Conservation (phyloP, 2,329 filamentous ascomycete species). For the Exophiala lecanii-corni region DNA sequence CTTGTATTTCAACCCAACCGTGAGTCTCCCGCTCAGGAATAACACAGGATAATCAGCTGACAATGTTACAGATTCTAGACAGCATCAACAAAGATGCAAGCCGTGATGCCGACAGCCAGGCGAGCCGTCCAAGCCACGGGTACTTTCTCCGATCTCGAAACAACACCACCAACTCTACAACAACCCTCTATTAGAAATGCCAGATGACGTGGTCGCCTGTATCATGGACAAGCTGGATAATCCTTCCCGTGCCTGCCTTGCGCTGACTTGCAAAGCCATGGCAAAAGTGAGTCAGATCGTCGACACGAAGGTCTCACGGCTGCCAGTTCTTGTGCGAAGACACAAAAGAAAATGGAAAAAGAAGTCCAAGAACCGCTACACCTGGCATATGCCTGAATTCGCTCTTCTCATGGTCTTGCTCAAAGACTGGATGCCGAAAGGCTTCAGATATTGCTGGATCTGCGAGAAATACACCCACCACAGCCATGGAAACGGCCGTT, state of each 20-base stretch:
- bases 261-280: constrained; percentile 3
- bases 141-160: too few species aligned
- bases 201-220: constrained; percentile 1
- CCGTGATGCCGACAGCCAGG: neutral
- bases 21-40: too few species aligned
- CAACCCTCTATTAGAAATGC: neutral
- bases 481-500: neutral
- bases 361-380: constrained; percentile 21
- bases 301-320: constrained; percentile 1
- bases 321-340: neutral
- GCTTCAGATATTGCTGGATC: constrained; percentile 11
- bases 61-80: neutral
- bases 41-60: too few species aligned
- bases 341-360: neutral
- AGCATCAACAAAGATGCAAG: neutral
- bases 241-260: neutral
- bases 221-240: constrained; percentile 6
- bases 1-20: too few species aligned
- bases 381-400: constrained; percentile 89
- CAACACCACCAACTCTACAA: neutral
- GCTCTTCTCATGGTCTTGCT: constrained; percentile 90
- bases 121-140: too few species aligned
- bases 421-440: constrained; percentile 57
- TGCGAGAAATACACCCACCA: constrained; percentile 12
- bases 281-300: neutral